A percentile compares a stretch with the other conserved stretches of the same genome.
These are phyloP conservation scores for Colletotrichum scovillei DNA, from an alignment of 2,329 filamentous ascomycete genomes.

Conservation along the genomic window DNA sequence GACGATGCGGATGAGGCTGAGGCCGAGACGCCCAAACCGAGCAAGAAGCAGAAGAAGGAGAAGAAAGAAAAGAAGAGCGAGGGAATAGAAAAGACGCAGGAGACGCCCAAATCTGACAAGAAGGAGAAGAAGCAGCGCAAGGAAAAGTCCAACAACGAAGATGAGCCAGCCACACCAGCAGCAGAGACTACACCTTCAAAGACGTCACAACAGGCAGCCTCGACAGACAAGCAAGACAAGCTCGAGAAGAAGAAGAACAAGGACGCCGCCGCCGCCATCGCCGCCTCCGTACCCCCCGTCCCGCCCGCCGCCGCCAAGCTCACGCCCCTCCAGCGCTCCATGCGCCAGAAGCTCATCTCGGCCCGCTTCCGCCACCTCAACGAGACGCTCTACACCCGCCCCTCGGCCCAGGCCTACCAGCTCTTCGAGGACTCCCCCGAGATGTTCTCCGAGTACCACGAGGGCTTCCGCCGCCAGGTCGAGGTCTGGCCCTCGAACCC, in stretches of 20 bases:
- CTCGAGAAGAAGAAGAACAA: slow-evolving; percentile 36
- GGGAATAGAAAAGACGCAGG: slow-evolving; percentile 30
- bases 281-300: slow-evolving; percentile 45
- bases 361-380: slow-evolving; percentile 98
- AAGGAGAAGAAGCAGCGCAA: slow-evolving; percentile 49
- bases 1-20: slow-evolving; percentile 16
- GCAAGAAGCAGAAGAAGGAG: slow-evolving; percentile 40
- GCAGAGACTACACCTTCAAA: neutral
- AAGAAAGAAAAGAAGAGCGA: slow-evolving; percentile 40
- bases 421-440: slow-evolving; percentile 89
- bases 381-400: slow-evolving; percentile 93
- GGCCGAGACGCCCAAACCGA: slow-evolving; percentile 16
- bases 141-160: slow-evolving; percentile 39
- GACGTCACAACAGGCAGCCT: slow-evolving; percentile 35
- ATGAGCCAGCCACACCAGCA: neutral
- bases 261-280: slow-evolving; percentile 37
- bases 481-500: slow-evolving; percentile 97
- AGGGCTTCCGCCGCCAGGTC: slow-evolving; percentile 95
- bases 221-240: slow-evolving; percentile 3
- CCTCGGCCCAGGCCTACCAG: slow-evolving; percentile 83
- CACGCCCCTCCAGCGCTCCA: slow-evolving; percentile 91
- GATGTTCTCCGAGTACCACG: slow-evolving; percentile 96
- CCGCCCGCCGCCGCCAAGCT: slow-evolving; percentile 69
- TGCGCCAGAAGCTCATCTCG: slow-evolving; percentile 94
- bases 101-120: slow-evolving; percentile 42